These are phyloP conservation scores for Bryoerythrophyllum caledonicum DNA, from an alignment of 225 moss, liverwort and hornwort genomes.

Conservation along the genomic window DNA sequence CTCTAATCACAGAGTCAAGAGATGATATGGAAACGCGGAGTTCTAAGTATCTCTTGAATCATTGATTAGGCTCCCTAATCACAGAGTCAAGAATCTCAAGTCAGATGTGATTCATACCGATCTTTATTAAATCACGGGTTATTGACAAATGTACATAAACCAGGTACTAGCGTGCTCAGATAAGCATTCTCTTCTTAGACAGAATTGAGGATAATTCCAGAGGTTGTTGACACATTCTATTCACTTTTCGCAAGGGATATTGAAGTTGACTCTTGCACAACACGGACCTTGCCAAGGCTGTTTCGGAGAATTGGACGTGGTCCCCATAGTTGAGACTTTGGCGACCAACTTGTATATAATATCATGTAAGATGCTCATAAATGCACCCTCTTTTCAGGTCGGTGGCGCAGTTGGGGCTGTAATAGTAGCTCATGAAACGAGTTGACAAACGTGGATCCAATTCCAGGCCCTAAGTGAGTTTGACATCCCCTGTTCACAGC, in stretches of 20 bases:
- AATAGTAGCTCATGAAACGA: neutral
- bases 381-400: neutral
- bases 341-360: neutral
- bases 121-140: neutral
- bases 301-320: neutral
- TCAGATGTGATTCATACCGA: no score
- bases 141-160: no score
- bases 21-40: neutral
- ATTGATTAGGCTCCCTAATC: neutral
- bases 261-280: neutral
- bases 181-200: neutral
- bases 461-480: neutral
- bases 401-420: slow-evolving; percentile 27
- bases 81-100: neutral
- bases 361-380: neutral
- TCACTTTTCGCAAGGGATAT: neutral
- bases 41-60: neutral
- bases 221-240: neutral
- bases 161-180: neutral
- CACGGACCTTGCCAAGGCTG: no score
- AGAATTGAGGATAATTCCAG: neutral
- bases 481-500: neutral
- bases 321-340: neutral
- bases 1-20: no score
- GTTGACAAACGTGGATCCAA: neutral